These are phyloP conservation scores for Trametes gibbosa DNA, from an alignment of 768 basidiomycete genomes.

Conservation along the genomic window DNA sequence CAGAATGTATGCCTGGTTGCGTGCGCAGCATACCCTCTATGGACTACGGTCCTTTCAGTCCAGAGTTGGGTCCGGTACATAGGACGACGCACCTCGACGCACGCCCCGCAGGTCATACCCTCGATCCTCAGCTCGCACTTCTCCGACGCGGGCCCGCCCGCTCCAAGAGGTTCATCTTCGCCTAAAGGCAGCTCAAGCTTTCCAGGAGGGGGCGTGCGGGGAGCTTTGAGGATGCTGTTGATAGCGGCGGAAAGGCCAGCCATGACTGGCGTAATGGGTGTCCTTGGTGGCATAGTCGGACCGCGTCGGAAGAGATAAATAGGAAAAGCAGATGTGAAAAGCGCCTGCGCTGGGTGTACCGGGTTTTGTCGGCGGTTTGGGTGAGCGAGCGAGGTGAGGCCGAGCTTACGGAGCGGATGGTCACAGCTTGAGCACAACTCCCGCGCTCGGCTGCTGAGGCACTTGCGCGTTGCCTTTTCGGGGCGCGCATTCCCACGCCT, in stretches of 20 bases:
- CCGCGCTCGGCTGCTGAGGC: slow-evolving; percentile 9
- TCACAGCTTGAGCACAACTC: background rate
- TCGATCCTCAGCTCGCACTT: slow-evolving; percentile 80
- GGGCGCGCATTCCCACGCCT: background rate
- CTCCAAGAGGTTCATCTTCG: slow-evolving; percentile 29
- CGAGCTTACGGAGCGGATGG: slow-evolving; percentile 8
- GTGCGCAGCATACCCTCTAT: slow-evolving; percentile 81
- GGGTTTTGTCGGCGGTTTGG: slow-evolving; percentile 5
- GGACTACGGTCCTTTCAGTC: slow-evolving; percentile 41
- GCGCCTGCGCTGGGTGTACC: slow-evolving; percentile 22
- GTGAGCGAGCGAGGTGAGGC: slow-evolving; percentile 5
- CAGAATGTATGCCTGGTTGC: slow-evolving; percentile 84
- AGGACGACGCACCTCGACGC: slow-evolving; percentile 69
- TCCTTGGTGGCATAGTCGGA: background rate
- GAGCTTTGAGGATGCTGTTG: slow-evolving; percentile 11
- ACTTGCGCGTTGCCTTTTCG: slow-evolving; percentile 19
- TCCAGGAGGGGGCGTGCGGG: slow-evolving; percentile 16
- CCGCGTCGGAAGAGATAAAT: slow-evolving; percentile 5
- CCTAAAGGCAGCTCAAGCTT: slow-evolving; percentile 30
- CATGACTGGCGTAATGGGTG: slow-evolving; percentile 9
- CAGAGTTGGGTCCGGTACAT: background rate
- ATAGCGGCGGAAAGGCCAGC: slow-evolving; percentile 16
- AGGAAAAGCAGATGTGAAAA: slow-evolving; percentile 7
- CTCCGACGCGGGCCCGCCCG: slow-evolving; percentile 32
- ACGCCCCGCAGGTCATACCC: slow-evolving; percentile 89